These are phyloP conservation scores for Lodderomyces jiufengensis DNA, from an alignment of 1,139 yeast species.

Conservation along the genomic window DNA sequence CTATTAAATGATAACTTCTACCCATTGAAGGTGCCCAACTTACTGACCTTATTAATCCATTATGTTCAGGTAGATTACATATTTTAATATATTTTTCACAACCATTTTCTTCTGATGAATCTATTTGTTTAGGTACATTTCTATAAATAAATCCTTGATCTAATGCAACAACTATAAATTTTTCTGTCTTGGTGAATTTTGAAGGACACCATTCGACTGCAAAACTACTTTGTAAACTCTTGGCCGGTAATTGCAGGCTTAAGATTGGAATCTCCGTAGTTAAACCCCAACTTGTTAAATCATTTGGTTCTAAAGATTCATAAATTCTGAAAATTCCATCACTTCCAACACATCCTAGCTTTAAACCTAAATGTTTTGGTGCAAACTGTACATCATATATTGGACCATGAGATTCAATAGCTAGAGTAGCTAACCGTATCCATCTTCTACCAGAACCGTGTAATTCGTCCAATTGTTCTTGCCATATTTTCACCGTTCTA, in stretches of 20 bases:
- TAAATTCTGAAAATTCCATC: conserved; percentile 86
- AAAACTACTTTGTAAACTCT: conserved; percentile 82
- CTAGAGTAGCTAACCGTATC: conserved; percentile 68
- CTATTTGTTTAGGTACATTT: conserved; percentile 13
- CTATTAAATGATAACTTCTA: conserved; percentile 78
- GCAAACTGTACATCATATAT: conserved; percentile 87
- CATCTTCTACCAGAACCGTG: conserved; percentile 78
- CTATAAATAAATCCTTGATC: conserved; percentile 83
- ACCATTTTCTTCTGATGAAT: conserved; percentile 10
- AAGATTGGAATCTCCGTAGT: conserved; percentile 71
- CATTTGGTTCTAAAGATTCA: conserved; percentile 86
- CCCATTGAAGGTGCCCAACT: conserved; percentile 99
- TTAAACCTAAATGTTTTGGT: conserved; percentile 78
- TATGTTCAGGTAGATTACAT: conserved; percentile 65
- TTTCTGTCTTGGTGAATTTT: conserved; percentile 68
- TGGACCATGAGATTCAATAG: conserved; percentile 81
- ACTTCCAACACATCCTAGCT: conserved; percentile 83
- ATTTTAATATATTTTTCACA: conserved; percentile 26
- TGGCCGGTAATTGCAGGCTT: conserved; percentile 58
- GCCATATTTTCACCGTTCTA: conserved; percentile 85
- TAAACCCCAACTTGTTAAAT: conserved; percentile 75
- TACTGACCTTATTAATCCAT: conserved; percentile 81
- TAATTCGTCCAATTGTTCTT: conserved; percentile 78
- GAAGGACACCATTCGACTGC: conserved; percentile 93
- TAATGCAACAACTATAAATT: conserved; percentile 77